Evolutionary conservation across 169 alveolate genomes (phyloP).

Genomic region (Eimeria praecox): DNA sequence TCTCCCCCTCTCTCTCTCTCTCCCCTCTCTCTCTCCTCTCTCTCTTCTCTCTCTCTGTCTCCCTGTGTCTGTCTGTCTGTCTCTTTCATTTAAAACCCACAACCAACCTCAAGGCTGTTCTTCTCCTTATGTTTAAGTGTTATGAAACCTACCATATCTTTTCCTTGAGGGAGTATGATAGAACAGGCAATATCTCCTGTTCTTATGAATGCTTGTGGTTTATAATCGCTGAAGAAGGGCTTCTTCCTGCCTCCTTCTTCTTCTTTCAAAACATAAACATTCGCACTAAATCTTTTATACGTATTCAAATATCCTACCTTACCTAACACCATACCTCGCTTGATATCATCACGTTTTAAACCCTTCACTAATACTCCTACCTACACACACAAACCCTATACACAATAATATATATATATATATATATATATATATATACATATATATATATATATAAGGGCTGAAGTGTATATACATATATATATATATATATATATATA

Average conservation of each 20-base stretch:
- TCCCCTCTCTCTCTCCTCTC: too few relatives aligned
- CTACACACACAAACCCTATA: background rate
- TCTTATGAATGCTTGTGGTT: slow-evolving; percentile 97
- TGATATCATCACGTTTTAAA: slow-evolving; percentile 82
- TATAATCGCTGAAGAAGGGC: slow-evolving; percentile 96
- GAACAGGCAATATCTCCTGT: slow-evolving; percentile 97
- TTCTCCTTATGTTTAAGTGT: too few relatives aligned
- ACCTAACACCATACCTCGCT: slow-evolving; percentile 93
- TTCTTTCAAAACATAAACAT: slow-evolving; percentile 94
- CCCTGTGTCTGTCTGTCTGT: too few relatives aligned
- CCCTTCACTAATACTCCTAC: slow-evolving; percentile 96
- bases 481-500: too few relatives aligned
- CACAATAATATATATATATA: too few relatives aligned
- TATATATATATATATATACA: too few relatives aligned
- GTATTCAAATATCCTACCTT: slow-evolving; percentile 92
- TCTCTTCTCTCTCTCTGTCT: too few relatives aligned
- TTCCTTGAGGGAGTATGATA: slow-evolving; percentile 91
- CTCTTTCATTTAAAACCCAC: too few relatives aligned
- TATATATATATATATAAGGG: too few relatives aligned
- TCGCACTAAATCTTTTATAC: slow-evolving; percentile 90
- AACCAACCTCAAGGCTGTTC: too few relatives aligned
- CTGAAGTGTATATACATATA: too few relatives aligned
- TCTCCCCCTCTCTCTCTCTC: too few relatives aligned
- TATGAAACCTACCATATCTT: slow-evolving; percentile 91
- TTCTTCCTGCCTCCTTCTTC: slow-evolving; percentile 98